These are phyloP conservation scores for Pseudozyma sp. DNA, from an alignment of 1,284 basidiomycete species.

Conservation along the genomic window DNA sequence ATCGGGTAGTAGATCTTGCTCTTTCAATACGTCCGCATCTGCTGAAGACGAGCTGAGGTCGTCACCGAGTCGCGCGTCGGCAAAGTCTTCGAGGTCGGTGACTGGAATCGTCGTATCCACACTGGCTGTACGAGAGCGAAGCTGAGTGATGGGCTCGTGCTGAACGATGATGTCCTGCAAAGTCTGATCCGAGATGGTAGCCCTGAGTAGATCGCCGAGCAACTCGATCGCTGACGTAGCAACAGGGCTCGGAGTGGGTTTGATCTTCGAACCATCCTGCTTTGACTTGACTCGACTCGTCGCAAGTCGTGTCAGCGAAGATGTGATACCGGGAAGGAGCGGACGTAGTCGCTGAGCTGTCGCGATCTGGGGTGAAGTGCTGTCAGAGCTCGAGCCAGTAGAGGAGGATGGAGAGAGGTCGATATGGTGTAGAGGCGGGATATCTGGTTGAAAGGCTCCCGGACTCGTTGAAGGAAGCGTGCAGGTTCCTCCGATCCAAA, in stretches of 20 bases:
- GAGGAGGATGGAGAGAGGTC: background rate
- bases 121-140: background rate
- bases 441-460: background rate
- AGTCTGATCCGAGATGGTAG: conserved; percentile 17
- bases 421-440: background rate
- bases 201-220: conserved; percentile 24
- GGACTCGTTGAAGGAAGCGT: background rate
- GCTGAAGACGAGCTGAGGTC: background rate
- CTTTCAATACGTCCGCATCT: background rate
- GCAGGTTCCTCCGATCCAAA: conserved; percentile 43
- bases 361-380: background rate
- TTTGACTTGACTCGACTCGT: conserved; percentile 27
- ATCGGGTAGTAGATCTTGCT: background rate
- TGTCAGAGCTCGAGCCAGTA: background rate
- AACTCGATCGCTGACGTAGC: conserved; percentile 17
- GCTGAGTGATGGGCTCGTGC: background rate
- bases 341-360: conserved; percentile 23
- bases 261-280: conserved; percentile 2
- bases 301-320: conserved; percentile 34
- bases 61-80: background rate
- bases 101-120: background rate
- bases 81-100: conserved; percentile 24
- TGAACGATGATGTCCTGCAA: background rate
- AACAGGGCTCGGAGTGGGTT: conserved; percentile 20
- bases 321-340: conserved; percentile 36